These are phyloP conservation scores for Ambrosiella cleistominuta DNA, from an alignment of 2,329 filamentous ascomycete species.

Conservation along the genomic window DNA sequence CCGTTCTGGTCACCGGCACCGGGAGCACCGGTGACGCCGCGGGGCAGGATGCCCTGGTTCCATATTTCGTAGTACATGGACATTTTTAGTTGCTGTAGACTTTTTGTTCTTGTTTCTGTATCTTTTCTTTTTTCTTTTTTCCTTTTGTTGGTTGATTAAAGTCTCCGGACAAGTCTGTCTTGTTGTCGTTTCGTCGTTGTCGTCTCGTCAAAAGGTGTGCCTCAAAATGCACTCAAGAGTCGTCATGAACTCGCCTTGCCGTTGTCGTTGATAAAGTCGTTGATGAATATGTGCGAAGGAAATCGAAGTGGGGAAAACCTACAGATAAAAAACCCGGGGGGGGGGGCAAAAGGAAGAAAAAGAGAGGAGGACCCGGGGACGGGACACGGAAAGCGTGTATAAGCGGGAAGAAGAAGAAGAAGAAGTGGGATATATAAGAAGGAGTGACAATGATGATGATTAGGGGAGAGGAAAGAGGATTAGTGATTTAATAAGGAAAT, in stretches of 20 bases:
- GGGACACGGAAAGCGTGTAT: not conserved
- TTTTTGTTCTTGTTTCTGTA: not conserved
- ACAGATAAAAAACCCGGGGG: not conserved
- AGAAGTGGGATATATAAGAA: not conserved
- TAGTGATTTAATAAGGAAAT: not conserved
- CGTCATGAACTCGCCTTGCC: not conserved
- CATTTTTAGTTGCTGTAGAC: not conserved
- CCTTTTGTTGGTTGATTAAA: too few species aligned
- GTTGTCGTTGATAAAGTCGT: not conserved
- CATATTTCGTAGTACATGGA: not conserved
- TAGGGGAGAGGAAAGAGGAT: not conserved
- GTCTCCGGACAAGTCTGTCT: not conserved
- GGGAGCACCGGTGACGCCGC: constrained; percentile 9
- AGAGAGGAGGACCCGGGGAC: not conserved
- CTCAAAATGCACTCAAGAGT: not conserved
- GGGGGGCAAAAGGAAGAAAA: not conserved
- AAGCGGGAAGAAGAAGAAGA: not conserved
- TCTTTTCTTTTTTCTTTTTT: not conserved
- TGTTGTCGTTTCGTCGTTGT: not conserved
- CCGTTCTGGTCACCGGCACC: constrained; percentile 11
- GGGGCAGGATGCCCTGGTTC: constrained; percentile 1
- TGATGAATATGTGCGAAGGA: not conserved
- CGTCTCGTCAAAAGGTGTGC: not conserved
- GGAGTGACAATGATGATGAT: not conserved
- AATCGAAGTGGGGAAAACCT: not conserved